phyloP scores from a whole-genome alignment of 176 grass and related monocot genomes.

The Zea mays region DNA sequence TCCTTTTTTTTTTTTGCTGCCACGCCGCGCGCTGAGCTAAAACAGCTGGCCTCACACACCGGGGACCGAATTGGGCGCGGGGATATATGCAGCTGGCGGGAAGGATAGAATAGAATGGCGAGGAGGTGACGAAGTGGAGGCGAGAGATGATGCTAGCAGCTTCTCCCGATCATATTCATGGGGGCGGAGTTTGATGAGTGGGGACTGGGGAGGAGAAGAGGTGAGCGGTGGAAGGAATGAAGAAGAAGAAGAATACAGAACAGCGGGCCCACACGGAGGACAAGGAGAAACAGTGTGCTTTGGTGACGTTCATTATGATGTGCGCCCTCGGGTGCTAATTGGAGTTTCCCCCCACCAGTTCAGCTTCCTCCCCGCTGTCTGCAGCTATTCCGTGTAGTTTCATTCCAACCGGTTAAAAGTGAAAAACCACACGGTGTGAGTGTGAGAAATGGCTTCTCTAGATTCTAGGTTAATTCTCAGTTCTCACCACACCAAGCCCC shows the following conservation, averaged over 20 bases:
- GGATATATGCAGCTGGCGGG: constrained; percentile 23
- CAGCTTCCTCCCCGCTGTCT: background rate
- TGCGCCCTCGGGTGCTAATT: constrained; percentile 7
- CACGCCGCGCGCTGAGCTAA: background rate
- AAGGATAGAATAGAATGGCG: background rate
- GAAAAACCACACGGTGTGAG: background rate
- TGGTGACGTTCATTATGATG: constrained; percentile 48
- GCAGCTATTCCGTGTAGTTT: background rate
- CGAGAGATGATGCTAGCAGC: constrained; percentile 21
- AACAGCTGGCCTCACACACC: background rate
- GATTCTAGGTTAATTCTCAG: background rate
- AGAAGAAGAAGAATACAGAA: background rate
- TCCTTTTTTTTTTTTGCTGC: background rate
- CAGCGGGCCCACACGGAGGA: constrained; percentile 48
- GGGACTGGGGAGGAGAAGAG: background rate
- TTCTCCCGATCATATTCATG: constrained; percentile 42
- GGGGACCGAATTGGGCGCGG: background rate
- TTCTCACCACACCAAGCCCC: background rate
- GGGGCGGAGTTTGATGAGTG: background rate
- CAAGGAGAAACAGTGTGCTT: constrained; percentile 41
- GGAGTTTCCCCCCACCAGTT: background rate
- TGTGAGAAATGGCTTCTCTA: background rate
- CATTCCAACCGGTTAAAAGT: background rate
- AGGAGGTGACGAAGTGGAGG: constrained; percentile 3
- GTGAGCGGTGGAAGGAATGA: constrained; percentile 34